phyloP scores from a whole-genome alignment of 139 green algal genomes.

The Diplosphaera chodatii region DNA sequence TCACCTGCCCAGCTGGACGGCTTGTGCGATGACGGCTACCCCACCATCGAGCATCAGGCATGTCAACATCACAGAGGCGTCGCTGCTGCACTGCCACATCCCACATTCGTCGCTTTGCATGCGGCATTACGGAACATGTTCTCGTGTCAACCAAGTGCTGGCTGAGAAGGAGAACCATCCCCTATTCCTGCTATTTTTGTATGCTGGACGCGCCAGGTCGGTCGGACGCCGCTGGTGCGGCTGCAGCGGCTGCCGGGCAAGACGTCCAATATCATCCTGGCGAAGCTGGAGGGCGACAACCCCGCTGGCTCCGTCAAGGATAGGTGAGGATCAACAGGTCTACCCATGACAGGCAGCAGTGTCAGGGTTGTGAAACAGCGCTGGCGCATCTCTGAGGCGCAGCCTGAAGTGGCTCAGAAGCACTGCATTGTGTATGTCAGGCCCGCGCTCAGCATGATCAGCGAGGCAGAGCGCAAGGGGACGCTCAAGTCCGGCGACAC shows the following conservation, averaged over 20 bases:
- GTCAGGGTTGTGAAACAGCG: no score
- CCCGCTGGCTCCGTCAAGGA: constrained; percentile 45
- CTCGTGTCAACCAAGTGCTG: no score
- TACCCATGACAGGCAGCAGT: no score
- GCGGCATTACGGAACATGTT: no score
- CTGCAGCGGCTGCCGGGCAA: constrained; percentile 22
- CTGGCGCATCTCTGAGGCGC: no score
- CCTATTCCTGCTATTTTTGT: background rate
- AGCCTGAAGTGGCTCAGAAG: no score
- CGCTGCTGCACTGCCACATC: no score
- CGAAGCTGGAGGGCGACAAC: constrained; percentile 47
- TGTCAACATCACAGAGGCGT: no score
- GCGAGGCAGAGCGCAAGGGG: constrained; percentile 33
- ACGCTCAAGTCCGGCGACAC: constrained; percentile 35
- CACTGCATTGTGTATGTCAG: no score
- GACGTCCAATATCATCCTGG: constrained; percentile 22
- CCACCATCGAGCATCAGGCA: constrained; percentile 16
- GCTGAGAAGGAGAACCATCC: no score
- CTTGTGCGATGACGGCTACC: background rate
- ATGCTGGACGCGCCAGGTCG: background rate
- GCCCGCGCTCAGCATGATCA: constrained; percentile 44
- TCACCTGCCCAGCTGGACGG: background rate
- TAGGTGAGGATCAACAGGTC: no score
- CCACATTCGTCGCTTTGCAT: no score
- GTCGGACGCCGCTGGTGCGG: constrained; percentile 22